Evolutionary conservation across 2,329 filamentous ascomycete species (phyloP).

Genomic region (Periglandula ipomoeae): DNA sequence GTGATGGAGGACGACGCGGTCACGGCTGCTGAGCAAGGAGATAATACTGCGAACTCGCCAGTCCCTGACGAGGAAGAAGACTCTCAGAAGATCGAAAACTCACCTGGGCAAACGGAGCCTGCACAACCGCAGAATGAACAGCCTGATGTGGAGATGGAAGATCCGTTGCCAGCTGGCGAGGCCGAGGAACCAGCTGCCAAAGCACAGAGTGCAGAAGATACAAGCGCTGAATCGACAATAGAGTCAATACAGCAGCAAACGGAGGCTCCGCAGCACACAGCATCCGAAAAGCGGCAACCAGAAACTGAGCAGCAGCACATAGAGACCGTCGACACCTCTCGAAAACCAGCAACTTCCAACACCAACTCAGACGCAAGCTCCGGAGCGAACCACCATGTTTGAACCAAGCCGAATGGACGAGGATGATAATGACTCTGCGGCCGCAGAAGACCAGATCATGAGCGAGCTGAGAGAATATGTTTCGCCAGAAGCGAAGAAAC

Average conservation of each 20-base stretch:
- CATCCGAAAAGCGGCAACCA: no score
- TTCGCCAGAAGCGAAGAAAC: constrained; percentile 5
- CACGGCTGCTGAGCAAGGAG: background rate
- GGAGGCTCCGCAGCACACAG: no score
- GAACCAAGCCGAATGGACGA: background rate
- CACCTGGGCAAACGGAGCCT: background rate
- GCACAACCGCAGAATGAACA: background rate
- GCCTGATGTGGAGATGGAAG: constrained; percentile 9
- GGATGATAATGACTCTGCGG: background rate
- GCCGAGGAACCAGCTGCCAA: background rate
- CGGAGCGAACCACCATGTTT: background rate
- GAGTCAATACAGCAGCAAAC: background rate
- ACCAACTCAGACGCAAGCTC: background rate
- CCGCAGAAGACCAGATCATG: constrained; percentile 16
- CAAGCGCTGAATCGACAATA: background rate
- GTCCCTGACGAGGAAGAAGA: background rate
- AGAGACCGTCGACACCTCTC: background rate
- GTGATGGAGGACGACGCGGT: background rate
- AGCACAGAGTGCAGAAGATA: background rate
- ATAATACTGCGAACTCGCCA: background rate
- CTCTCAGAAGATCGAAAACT: background rate
- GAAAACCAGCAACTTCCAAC: background rate
- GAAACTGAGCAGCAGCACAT: background rate
- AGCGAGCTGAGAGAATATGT: constrained; percentile 11
- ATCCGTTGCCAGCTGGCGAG: constrained; percentile 1